A percentile compares a stretch with the other conserved stretches of the same genome.
These are phyloP conservation scores for Suillus bovinus DNA, from an alignment of 768 basidiomycete genomes.

Conservation along the genomic window DNA sequence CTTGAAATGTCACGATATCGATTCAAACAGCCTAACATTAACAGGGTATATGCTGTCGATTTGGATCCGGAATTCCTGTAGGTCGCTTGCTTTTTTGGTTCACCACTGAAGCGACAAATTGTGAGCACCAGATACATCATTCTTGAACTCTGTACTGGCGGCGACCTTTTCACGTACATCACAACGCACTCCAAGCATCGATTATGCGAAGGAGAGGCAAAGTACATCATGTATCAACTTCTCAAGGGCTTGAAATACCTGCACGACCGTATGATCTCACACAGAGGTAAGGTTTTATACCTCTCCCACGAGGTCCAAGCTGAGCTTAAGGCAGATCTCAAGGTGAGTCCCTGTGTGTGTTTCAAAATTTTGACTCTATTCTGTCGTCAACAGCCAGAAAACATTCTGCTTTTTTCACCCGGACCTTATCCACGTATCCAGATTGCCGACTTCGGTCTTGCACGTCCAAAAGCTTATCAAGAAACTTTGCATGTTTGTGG, in stretches of 20 bases:
- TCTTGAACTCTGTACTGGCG: constrained; percentile 82
- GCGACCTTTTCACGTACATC: constrained; percentile 87
- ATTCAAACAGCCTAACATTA: constrained; percentile 70
- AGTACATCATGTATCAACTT: constrained; percentile 82
- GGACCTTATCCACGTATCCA: constrained; percentile 84
- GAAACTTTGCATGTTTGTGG: constrained; percentile 86
- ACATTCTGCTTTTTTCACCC: constrained; percentile 75
- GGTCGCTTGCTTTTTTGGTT: constrained; percentile 17
- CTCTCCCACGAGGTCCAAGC: constrained; percentile 7
- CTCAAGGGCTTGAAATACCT: constrained; percentile 71
- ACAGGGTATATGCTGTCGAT: constrained; percentile 71
- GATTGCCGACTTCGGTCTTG: constrained; percentile 87
- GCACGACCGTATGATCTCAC: constrained; percentile 71
- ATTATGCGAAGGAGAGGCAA: constrained; percentile 78
- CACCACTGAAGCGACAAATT: neutral
- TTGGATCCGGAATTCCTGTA: constrained; percentile 61
- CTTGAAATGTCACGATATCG: constrained; percentile 5
- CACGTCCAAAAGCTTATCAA: constrained; percentile 75
- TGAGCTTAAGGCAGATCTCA: constrained; percentile 50
- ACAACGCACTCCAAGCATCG: constrained; percentile 55
- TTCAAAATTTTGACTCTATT: neutral
- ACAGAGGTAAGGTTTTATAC: constrained; percentile 58
- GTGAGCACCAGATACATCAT: constrained; percentile 64
- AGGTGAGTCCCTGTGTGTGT: constrained; percentile 40
- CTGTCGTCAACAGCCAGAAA: constrained; percentile 61